Evolutionary conservation across 2,329 filamentous ascomycete genomes (phyloP), one percentile per base, ranked within the genome.

Genomic region (Fusarium nematophilum): DNA sequence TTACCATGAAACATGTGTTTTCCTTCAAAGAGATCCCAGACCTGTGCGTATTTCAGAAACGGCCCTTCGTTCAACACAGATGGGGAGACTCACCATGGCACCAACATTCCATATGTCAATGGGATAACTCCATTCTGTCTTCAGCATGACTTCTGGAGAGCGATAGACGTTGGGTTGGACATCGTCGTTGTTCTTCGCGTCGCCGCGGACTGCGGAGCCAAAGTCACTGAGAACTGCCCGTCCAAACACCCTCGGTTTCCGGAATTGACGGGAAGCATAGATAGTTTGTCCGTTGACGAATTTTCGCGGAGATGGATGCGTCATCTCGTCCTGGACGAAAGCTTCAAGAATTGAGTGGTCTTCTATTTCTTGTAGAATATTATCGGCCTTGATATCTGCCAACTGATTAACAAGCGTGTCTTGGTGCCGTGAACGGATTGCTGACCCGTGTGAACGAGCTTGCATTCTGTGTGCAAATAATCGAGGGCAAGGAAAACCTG

Each of bases 351-450:
- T 14, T 9, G 21, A n/a, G 8, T 40, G 3, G 33, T 59, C 56
- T 7, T 31, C 33, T 7, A 59, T 13, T 2, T 47, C 52, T 4
- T 73, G 67, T 4, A 80, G 55, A 39, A 79, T 75, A 50, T 79
- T 80, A 59, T 77, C 76, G 2, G 67, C 66, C 46, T 79, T 80
- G 52, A 81, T 77, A 39, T 81, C 77, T 54, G 31, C n/a, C n/a
- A n/a, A n/a, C n/a, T n/a, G n/a, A n/a, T n/a, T n/a, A n/a, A n/a
- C n/a, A n/a, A n/a, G n/a, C n/a, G n/a, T n/a, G n/a, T n/a, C n/a
- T n/a, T n/a, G n/a, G n/a, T n/a, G n/a, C n/a, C n/a, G n/a, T n/a
- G n/a, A n/a, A n/a, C n/a, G n/a, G n/a, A n/a, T n/a, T n/a, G n/a
- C n/a, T n/a, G n/a, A n/a, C n/a, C n/a, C n/a, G n/a, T n/a, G n/a